Base-by-base conservation (phyloP, 495 filamentous ascomycete genomes). In the Penicillium bovifimosum region DNA sequence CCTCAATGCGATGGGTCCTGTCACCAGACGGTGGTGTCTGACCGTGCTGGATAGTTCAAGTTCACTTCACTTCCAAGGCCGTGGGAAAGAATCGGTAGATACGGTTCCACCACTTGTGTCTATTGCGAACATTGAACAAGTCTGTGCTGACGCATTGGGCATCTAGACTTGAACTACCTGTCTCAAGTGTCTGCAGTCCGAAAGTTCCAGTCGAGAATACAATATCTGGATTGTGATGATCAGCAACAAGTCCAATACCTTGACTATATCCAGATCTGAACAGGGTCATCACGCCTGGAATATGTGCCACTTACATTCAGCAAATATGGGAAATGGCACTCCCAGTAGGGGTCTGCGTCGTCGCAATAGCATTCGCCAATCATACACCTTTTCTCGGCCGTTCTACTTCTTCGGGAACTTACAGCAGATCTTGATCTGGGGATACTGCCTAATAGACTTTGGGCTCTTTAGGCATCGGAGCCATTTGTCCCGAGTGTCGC, bases 1-100 rank as follows among this genome's bases (percentile, higher is more conserved):
- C 48, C 48, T 50, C 48, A 34, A 10, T 10, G 6, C 39, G 9
- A 31, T 45, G 27, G 18, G n/a, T 18, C 17, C 13, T 18, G 16
- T 50, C 48, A 50, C 48, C 38, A 7, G 48, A 42, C 39, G 26
- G 6, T 2, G 34, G 20, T 5, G 27, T 31, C 47, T 50, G 47
- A 50, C 33, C 14, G 6, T 28, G 34, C 6, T 14, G n/a, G 6
- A 36, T 14, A 11, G 5, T 7, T 36, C 34, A 36, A 36, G n/a
- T 5, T n/a, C 5, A 16, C n/a, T 36, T 36, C 13, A 34, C 9
- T n/a, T n/a, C 13, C 17, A 24, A 40, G 38, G 0, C 18, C 24
- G 17, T 5, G 17, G 24, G 5, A 10, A 36, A 11, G 11, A 6
- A 9, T 6, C 7, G 18, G 24, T 14, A 6, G 20, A 41, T 13